Evolutionary conservation across 2,329 filamentous ascomycete species (phyloP).

Genomic region (Tolypocladium amazonense): DNA sequence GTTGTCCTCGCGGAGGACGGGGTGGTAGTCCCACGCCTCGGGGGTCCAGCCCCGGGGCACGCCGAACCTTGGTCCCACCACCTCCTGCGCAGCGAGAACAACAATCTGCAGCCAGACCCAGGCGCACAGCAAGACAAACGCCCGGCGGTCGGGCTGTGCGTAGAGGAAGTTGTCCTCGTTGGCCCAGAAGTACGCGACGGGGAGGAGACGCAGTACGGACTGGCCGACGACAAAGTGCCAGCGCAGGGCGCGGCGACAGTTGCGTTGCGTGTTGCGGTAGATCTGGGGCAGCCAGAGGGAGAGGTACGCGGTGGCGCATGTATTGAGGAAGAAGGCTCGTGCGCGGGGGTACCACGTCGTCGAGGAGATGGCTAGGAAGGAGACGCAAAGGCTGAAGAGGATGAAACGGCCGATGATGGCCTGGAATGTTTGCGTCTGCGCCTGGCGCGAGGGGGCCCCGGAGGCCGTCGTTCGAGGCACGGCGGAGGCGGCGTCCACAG

Average conservation of each 20-base stretch:
- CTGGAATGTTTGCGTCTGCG: constrained; percentile 33
- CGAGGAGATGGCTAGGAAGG: constrained; percentile 49
- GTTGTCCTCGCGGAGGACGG: constrained; percentile 72
- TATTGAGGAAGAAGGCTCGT: constrained; percentile 48
- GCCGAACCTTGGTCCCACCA: constrained; percentile 82
- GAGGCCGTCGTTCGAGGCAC: constrained; percentile 16
- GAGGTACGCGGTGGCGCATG: constrained; percentile 63
- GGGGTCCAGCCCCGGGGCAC: constrained; percentile 57
- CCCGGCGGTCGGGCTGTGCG: constrained; percentile 53
- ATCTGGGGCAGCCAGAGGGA: constrained; percentile 93
- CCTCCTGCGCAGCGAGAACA: constrained; percentile 67
- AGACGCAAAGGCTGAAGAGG: constrained; percentile 41
- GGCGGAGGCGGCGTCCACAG: constrained; percentile 31
- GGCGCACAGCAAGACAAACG: constrained; percentile 47
- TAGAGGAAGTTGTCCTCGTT: constrained; percentile 73
- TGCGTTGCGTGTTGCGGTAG: constrained; percentile 77
- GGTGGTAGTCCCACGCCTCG: constrained; percentile 93
- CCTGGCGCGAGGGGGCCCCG: constrained; percentile 11
- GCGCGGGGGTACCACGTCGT: constrained; percentile 47
- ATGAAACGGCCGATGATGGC: constrained; percentile 47
- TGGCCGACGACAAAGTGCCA: constrained; percentile 88
- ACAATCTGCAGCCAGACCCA: constrained; percentile 88
- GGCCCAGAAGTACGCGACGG: constrained; percentile 79
- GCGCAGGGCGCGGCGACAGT: constrained; percentile 80
- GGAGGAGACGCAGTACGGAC: constrained; percentile 65